Evolutionary conservation across 495 filamentous ascomycete genomes (phyloP).

Genomic region (Margaritispora aquatica): DNA sequence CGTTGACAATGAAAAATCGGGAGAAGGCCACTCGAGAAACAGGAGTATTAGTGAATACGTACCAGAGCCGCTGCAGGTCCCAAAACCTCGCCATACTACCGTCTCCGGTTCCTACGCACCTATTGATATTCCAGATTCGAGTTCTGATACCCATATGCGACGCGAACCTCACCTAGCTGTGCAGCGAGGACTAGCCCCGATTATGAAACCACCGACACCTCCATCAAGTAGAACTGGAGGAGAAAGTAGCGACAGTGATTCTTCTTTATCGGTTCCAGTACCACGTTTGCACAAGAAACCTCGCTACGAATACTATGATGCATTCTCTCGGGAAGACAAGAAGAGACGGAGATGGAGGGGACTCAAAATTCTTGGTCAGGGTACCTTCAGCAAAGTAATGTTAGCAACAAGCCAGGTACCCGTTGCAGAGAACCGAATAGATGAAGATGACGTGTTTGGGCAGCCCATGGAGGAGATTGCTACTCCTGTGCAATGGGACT

Average conservation of each 20-base stretch:
- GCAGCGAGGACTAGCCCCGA: constrained; percentile 60
- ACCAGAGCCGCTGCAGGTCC: constrained; percentile 59
- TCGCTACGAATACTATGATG: constrained; percentile 54
- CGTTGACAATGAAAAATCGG: constrained; percentile 34
- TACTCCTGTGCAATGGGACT: constrained; percentile 24
- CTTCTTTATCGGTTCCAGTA: constrained; percentile 25
- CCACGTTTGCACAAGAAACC: constrained; percentile 27
- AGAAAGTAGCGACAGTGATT: constrained; percentile 31
- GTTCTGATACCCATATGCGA: constrained; percentile 50
- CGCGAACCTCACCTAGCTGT: constrained; percentile 77
- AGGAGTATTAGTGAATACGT: constrained; percentile 85
- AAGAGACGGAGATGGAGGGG: constrained; percentile 65
- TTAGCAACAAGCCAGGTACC: constrained; percentile 61
- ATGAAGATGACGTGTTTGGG: constrained; percentile 28
- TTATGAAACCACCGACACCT: constrained; percentile 65
- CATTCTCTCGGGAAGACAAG: constrained; percentile 47
- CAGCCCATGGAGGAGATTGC: constrained; percentile 20
- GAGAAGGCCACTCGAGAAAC: constrained; percentile 48
- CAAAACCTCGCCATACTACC: constrained; percentile 62
- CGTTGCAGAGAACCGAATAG: constrained; percentile 33
- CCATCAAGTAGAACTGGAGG: constrained; percentile 51
- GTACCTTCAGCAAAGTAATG: constrained; percentile 91
- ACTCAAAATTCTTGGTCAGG: constrained; percentile 76
- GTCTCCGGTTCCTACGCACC: constrained; percentile 54
- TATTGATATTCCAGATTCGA: constrained; percentile 35